These are phyloP conservation scores for Leccinum pachyderme DNA, from an alignment of 1,284 basidiomycete species.

Conservation along the genomic window DNA sequence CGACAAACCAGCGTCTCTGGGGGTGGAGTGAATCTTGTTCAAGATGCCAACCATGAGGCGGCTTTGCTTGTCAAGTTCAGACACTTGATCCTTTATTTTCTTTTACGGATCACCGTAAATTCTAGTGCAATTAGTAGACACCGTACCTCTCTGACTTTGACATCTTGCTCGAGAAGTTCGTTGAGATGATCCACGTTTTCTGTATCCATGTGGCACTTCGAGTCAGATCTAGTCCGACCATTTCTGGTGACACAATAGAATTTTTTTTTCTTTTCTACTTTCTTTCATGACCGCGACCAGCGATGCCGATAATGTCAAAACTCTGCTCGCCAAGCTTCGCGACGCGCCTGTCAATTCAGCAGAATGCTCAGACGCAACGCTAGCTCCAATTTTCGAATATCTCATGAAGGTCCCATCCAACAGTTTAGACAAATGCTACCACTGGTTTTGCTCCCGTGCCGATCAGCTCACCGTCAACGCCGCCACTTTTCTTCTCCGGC, in stretches of 20 bases:
- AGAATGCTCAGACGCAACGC: conserved; percentile 46
- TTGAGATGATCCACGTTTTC: conserved; percentile 54
- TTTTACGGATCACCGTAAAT: conserved; percentile 33
- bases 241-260: background rate
- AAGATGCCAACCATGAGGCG: conserved; percentile 63
- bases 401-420: conserved; percentile 47
- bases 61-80: conserved; percentile 69
- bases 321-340: conserved; percentile 49
- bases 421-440: conserved; percentile 42
- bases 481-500: conserved; percentile 75
- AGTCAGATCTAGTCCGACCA: background rate
- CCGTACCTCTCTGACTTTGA: conserved; percentile 51
- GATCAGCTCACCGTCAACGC: conserved; percentile 51
- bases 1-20: conserved; percentile 52
- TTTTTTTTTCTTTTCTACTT: background rate
- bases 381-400: conserved; percentile 54
- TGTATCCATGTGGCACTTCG: conserved; percentile 47
- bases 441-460: conserved; percentile 74
- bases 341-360: conserved; percentile 53
- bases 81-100: conserved; percentile 77
- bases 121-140: conserved; percentile 15
- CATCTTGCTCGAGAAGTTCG: conserved; percentile 50
- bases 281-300: conserved; percentile 28
- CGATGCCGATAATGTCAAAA: conserved; percentile 38
- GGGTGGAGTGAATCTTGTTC: conserved; percentile 76